Evolutionary conservation across 1,284 basidiomycete genomes (phyloP).

Genomic region (Irpex rosettiformis): DNA sequence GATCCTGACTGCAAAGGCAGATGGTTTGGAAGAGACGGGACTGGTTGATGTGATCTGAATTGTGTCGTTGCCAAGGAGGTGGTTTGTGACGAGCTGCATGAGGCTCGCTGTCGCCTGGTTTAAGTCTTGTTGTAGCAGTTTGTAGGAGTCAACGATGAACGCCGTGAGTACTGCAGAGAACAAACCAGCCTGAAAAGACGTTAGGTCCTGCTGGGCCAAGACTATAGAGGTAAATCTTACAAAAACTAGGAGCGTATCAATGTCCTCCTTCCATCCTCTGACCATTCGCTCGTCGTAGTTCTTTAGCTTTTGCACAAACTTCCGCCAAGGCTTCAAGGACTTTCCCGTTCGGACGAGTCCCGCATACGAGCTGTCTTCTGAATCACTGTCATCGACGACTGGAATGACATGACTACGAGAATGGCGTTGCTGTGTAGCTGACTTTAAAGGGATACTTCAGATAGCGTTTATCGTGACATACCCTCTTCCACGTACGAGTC

Average conservation of each 20-base stretch:
- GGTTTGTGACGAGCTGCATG: conserved; percentile 9
- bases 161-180: conserved; percentile 24
- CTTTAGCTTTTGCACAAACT: conserved; percentile 15
- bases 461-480: not conserved
- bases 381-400: not conserved
- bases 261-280: conserved; percentile 21
- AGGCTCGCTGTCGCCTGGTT: conserved; percentile 9
- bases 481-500: not conserved
- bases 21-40: not conserved
- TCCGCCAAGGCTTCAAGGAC: conserved; percentile 14
- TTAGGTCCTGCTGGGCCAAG: not conserved
- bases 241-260: conserved; percentile 22
- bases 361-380: not conserved
- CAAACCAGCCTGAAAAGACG: conserved; percentile 18
- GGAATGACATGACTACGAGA: not conserved
- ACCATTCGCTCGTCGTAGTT: conserved; percentile 19
- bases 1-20: conserved; percentile 13
- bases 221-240: conserved; percentile 9
- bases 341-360: not conserved
- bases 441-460: no score
- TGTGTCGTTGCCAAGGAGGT: conserved; percentile 2
- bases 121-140: conserved; percentile 17
- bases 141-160: conserved; percentile 22
- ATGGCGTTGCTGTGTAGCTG: not conserved
- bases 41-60: not conserved